A percentile compares a stretch with the other conserved stretches of the same genome.
phyloP scores from a whole-genome alignment of 352 stramenopile genomes.

The Phytophthora pisi region DNA sequence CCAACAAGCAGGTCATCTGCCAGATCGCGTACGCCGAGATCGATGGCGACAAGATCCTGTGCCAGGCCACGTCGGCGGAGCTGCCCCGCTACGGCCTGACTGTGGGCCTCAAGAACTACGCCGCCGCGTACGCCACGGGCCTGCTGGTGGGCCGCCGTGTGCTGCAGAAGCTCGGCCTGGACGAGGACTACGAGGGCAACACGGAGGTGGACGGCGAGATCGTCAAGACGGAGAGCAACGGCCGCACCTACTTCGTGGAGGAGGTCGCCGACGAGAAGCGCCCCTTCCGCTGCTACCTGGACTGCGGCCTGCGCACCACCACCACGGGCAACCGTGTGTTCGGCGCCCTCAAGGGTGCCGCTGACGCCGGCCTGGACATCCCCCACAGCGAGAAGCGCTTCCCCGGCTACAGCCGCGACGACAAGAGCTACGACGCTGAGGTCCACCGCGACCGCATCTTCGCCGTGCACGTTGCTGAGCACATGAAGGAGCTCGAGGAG shows the following conservation, averaged over 20 bases:
- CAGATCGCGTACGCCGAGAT: conserved; percentile 99
- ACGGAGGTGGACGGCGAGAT: conserved; percentile 96
- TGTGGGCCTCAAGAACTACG: conserved; percentile 99
- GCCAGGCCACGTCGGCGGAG: conserved; percentile 95
- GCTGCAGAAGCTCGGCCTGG: conserved; percentile 98
- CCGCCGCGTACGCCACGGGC: conserved; percentile 97
- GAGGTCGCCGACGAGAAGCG: conserved; percentile 98
- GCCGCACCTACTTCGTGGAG: conserved; percentile 99
- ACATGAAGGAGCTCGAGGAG: conserved; percentile 99
- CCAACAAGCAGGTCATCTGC: conserved; percentile 97
- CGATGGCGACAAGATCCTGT: conserved; percentile 97
- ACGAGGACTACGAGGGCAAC: conserved; percentile 98
- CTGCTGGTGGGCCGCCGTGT: conserved; percentile 95
- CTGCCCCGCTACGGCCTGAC: conserved; percentile 96
- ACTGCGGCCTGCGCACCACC: conserved; percentile 97
- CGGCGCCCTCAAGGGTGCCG: conserved; percentile 98
- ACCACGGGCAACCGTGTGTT: conserved; percentile 99
- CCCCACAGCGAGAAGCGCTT: conserved; percentile 99
- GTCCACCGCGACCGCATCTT: conserved; percentile 99
- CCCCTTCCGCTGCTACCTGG: conserved; percentile 97
- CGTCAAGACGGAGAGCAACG: conserved; percentile 94
- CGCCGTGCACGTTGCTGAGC: conserved; percentile 97
- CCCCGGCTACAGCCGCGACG: conserved; percentile 98
- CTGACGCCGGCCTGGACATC: conserved; percentile 98
- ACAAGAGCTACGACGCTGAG: conserved; percentile 99